phyloP scores from a whole-genome alignment of 768 basidiomycete species.

The Phaffia tasmanica region DNA sequence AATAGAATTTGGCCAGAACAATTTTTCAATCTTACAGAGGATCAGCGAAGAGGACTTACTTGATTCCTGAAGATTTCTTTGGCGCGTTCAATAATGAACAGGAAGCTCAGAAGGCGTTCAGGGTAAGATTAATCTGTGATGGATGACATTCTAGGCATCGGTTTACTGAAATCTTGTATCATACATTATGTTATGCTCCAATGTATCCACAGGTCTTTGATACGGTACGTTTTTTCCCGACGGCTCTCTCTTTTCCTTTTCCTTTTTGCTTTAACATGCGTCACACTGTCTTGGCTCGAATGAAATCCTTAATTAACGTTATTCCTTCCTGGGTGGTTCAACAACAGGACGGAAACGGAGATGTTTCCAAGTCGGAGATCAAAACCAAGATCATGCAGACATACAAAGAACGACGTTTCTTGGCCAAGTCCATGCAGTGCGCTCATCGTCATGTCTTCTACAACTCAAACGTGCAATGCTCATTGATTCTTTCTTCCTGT shows the following conservation, averaged over 20 bases:
- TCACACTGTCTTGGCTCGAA: no score
- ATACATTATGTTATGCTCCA: no score
- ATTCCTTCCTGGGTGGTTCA: no score
- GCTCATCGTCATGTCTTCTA: background rate
- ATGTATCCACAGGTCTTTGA: no score
- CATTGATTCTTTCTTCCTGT: background rate
- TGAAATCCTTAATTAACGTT: slow-evolving; percentile 4
- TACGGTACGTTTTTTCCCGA: slow-evolving; percentile 1
- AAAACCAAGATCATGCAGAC: slow-evolving; percentile 56
- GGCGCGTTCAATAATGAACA: slow-evolving; percentile 53
- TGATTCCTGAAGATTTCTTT: slow-evolving; percentile 58
- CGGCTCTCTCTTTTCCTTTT: no score
- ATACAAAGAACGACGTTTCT: slow-evolving; percentile 66
- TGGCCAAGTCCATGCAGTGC: slow-evolving; percentile 58
- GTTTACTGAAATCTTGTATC: no score
- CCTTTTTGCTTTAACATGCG: no score
- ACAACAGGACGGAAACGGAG: slow-evolving; percentile 60
- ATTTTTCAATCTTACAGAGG: slow-evolving; percentile 49
- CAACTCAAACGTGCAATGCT: background rate
- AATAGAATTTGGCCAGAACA: slow-evolving; percentile 53
- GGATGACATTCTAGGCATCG: no score
- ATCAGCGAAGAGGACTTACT: slow-evolving; percentile 48
- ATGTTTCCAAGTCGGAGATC: slow-evolving; percentile 63
- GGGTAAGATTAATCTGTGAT: slow-evolving; percentile 39
- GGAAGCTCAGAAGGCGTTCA: slow-evolving; percentile 57